Evolutionary conservation across 2,329 filamentous ascomycete genomes (phyloP).

Genomic region (Aspergillus sergii): DNA sequence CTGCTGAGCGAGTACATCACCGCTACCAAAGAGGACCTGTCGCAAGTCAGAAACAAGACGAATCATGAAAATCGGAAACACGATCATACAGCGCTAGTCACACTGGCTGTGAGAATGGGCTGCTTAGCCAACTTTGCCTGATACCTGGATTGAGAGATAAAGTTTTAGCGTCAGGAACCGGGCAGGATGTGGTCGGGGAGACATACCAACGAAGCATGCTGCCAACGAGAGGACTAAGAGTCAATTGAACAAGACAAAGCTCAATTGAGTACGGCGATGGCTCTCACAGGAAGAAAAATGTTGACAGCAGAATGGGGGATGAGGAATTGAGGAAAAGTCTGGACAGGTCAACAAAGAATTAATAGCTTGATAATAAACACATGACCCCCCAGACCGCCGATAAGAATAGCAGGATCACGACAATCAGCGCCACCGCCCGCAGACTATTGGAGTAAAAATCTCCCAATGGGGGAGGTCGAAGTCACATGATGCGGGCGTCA

Average conservation of each 20-base stretch:
- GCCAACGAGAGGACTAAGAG: background rate
- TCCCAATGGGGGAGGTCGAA: constrained; percentile 14
- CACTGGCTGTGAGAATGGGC: constrained; percentile 84
- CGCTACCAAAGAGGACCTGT: constrained; percentile 83
- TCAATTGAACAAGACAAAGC: background rate
- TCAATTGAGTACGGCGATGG: background rate
- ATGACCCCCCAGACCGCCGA: constrained; percentile 22
- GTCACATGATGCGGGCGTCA: constrained; percentile 23
- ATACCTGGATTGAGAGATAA: constrained; percentile 63
- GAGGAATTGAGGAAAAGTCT: constrained; percentile 1
- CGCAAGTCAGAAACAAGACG: background rate
- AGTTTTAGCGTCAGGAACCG: constrained; percentile 15
- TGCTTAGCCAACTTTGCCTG: constrained; percentile 77
- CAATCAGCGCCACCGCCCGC: constrained; percentile 17
- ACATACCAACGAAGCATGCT: constrained; percentile 44
- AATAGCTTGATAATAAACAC: constrained; percentile 14
- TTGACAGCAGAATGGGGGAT: background rate
- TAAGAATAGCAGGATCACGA: constrained; percentile 21
- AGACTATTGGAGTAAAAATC: constrained; percentile 18
- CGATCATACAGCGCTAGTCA: constrained; percentile 72
- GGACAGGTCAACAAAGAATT: background rate
- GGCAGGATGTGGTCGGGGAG: background rate
- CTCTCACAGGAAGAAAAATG: background rate
- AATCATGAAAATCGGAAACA: background rate
- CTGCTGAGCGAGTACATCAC: constrained; percentile 90